A percentile compares a stretch with the other conserved stretches of the same genome.
These are phyloP conservation scores for Clitopilus hobsonii DNA, from an alignment of 768 basidiomycete genomes.

Conservation along the genomic window DNA sequence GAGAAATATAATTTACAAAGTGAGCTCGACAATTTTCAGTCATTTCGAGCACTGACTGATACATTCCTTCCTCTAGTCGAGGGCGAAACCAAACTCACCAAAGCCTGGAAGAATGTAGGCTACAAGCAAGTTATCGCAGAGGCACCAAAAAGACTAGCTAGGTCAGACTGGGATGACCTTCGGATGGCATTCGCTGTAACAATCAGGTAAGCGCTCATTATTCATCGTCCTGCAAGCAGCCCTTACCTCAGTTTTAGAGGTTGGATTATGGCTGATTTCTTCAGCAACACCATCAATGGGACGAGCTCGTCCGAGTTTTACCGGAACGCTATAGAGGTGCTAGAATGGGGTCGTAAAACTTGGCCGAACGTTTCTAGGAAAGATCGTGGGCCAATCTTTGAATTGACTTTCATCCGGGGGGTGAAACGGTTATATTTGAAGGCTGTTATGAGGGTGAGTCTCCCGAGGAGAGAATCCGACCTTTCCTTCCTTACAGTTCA, in stretches of 20 bases:
- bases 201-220: conserved; percentile 23
- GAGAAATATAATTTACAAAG: conserved; percentile 32
- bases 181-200: conserved; percentile 33
- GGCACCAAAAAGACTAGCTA: conserved; percentile 22
- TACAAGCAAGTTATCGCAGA: conserved; percentile 27
- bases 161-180: conserved; percentile 22
- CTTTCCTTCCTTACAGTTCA: too few species aligned
- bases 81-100: conserved; percentile 19
- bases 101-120: conserved; percentile 29
- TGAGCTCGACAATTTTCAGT: conserved; percentile 10
- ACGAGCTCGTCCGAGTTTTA: conserved; percentile 27
- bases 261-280: conserved; percentile 36
- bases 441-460: conserved; percentile 30
- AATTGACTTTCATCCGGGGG: conserved; percentile 34
- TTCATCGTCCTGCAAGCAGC: background rate
- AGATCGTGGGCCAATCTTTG: conserved; percentile 2
- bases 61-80: conserved; percentile 16
- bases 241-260: conserved; percentile 17
- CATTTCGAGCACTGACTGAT: too few species aligned
- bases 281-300: conserved; percentile 15
- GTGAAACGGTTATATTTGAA: conserved; percentile 30
- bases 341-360: background rate
- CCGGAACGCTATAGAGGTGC: conserved; percentile 8
- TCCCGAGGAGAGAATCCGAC: too few species aligned
- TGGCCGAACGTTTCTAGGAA: background rate